Conservation (phyloP, 768 basidiomycete species). For the Gyrodon lividus region DNA sequence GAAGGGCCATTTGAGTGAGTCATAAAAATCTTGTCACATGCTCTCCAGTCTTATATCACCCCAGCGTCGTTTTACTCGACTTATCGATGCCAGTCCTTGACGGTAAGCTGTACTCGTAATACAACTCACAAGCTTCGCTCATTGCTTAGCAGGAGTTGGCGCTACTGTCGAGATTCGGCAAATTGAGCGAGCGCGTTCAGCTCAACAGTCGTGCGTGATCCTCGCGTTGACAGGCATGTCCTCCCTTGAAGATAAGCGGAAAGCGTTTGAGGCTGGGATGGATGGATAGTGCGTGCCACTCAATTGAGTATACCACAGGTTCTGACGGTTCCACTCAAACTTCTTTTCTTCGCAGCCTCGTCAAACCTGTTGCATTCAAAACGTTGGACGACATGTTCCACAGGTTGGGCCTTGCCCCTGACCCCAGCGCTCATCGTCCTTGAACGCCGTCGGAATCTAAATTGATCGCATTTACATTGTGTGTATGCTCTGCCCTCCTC, state of each 20-base stretch:
- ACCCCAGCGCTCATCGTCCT: slow-evolving; percentile 10
- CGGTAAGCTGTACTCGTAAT: slow-evolving; percentile 42
- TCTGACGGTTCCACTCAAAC: background rate
- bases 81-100: slow-evolving; percentile 94
- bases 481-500: no score
- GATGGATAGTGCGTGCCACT: slow-evolving; percentile 83
- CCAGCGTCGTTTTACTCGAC: slow-evolving; percentile 82
- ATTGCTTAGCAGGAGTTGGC: slow-evolving; percentile 56
- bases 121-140: background rate
- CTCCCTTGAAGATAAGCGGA: slow-evolving; percentile 86
- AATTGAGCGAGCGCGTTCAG: slow-evolving; percentile 52
- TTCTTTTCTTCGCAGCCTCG: slow-evolving; percentile 52
- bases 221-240: slow-evolving; percentile 93
- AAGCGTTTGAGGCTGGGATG: slow-evolving; percentile 90
- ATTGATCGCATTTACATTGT: slow-evolving; percentile 11
- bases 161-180: slow-evolving; percentile 82
- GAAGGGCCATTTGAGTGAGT: slow-evolving; percentile 87
- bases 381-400: slow-evolving; percentile 83
- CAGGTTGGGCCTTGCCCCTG: slow-evolving; percentile 55
- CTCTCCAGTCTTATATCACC: slow-evolving; percentile 1
- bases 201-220: slow-evolving; percentile 49
- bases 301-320: background rate
- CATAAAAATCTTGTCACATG: background rate
- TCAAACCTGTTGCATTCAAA: slow-evolving; percentile 95
- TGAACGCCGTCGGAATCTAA: background rate